Conservation (phyloP, 495 filamentous ascomycete genomes). For the Neurospora sp. region DNA sequence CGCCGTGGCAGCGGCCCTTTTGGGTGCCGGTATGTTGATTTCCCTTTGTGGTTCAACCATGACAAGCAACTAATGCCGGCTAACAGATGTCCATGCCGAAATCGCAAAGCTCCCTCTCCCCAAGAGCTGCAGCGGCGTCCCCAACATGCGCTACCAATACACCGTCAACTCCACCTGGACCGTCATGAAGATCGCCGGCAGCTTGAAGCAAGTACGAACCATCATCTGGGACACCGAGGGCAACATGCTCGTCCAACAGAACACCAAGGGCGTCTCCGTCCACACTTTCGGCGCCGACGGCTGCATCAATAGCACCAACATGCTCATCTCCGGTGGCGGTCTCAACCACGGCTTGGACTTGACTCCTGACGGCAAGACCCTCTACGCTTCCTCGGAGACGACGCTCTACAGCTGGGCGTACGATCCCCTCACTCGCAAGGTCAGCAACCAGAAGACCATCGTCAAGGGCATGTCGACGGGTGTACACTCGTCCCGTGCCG, state of each 20-base stretch:
- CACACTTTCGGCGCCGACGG: slow-evolving; percentile 43
- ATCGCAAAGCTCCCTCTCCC: slow-evolving; percentile 20
- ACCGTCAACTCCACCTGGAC: slow-evolving; percentile 47
- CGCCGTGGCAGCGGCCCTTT: slow-evolving; percentile 12
- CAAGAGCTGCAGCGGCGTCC: slow-evolving; percentile 23
- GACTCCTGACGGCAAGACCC: slow-evolving; percentile 47
- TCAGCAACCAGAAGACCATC: slow-evolving; percentile 36
- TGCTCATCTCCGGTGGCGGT: slow-evolving; percentile 27
- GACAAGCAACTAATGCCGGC: neutral
- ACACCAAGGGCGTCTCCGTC: slow-evolving; percentile 41
- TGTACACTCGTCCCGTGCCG: slow-evolving; percentile 51
- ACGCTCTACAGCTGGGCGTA: slow-evolving; percentile 52
- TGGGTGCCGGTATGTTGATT: slow-evolving; percentile 14
- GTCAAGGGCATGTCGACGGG: slow-evolving; percentile 46
- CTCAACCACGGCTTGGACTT: slow-evolving; percentile 62
- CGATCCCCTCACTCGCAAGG: slow-evolving; percentile 34
- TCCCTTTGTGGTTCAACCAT: neutral
- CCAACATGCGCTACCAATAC: slow-evolving; percentile 20
- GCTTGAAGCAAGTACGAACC: slow-evolving; percentile 43
- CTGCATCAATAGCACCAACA: slow-evolving; percentile 29
- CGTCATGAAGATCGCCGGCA: slow-evolving; percentile 44
- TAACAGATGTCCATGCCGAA: slow-evolving; percentile 8
- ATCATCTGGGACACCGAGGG: slow-evolving; percentile 53
- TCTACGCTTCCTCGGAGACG: slow-evolving; percentile 53
- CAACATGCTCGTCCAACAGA: slow-evolving; percentile 49